Conservation (phyloP, 495 filamentous ascomycete species). For the Penicillium lividum region DNA sequence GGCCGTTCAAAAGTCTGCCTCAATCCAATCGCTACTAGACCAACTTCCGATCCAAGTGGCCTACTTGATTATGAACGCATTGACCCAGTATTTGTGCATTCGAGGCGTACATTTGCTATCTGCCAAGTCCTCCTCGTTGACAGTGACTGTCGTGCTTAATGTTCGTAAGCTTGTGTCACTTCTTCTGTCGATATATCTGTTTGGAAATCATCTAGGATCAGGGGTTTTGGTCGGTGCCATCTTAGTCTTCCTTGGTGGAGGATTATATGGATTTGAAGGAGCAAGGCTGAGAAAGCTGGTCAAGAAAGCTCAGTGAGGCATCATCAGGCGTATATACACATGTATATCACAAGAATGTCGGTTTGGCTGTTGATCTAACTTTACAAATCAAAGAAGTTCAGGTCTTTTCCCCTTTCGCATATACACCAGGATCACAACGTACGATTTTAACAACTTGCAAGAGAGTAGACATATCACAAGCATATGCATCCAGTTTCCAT, state of each 20-base stretch:
- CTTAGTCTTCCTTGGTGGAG: conserved; percentile 86
- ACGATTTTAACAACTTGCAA: background rate
- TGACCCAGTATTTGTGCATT: conserved; percentile 94
- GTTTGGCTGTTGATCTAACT: background rate
- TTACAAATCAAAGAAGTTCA: background rate
- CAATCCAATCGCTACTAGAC: conserved; percentile 29
- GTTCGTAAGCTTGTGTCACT: conserved; percentile 93
- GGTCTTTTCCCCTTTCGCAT: no score
- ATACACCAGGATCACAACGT: no score
- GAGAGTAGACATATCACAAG: conserved; percentile 17
- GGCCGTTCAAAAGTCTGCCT: conserved; percentile 9
- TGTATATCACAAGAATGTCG: no score
- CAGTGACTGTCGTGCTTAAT: conserved; percentile 94
- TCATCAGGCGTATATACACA: conserved; percentile 23
- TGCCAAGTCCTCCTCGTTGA: conserved; percentile 82
- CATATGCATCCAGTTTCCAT: conserved; percentile 22
- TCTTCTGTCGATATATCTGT: conserved; percentile 86
- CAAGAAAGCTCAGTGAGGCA: conserved; percentile 25
- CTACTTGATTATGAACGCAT: conserved; percentile 73
- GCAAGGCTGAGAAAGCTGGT: conserved; percentile 35
- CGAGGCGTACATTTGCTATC: conserved; percentile 90
- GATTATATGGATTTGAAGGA: conserved; percentile 81
- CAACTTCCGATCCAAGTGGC: conserved; percentile 69
- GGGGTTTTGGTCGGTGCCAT: conserved; percentile 78
- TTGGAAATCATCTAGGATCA: conserved; percentile 75